Percentiles rank a stretch among this genome's conserved stretches.
phyloP scores from a whole-genome alignment of 495 filamentous ascomycete genomes.

The Podospora bellae-mahoneyi region DNA sequence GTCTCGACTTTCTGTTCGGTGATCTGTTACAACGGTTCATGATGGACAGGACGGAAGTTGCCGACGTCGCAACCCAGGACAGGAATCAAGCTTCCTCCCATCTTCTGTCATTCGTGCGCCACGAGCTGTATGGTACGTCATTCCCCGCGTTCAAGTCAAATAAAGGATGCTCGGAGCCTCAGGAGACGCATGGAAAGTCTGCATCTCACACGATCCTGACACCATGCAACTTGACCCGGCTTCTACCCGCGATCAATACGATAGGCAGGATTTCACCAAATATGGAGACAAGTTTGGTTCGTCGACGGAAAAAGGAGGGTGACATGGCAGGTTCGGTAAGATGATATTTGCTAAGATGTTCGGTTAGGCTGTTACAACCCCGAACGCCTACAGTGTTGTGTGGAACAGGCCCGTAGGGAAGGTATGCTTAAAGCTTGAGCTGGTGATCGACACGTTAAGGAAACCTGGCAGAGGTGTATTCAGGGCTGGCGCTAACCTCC shows the following conservation, averaged over 20 bases:
- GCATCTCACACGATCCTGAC: neutral
- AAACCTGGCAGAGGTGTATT: neutral
- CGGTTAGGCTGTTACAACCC: neutral
- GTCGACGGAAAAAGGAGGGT: neutral
- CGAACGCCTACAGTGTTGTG: neutral
- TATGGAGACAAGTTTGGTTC: neutral
- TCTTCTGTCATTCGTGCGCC: neutral
- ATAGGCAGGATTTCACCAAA: neutral
- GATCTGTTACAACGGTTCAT: neutral
- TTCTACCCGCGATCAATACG: neutral
- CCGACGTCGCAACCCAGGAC: neutral
- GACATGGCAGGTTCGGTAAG: constrained; percentile 1
- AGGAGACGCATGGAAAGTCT: neutral
- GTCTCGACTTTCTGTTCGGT: too few relatives aligned
- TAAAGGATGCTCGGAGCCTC: neutral
- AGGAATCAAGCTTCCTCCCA: neutral
- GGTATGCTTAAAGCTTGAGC: neutral
- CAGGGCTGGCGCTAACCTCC: neutral
- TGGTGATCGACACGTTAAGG: neutral
- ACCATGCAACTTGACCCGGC: neutral
- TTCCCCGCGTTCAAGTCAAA: neutral
- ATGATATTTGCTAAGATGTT: constrained; percentile 1
- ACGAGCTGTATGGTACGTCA: neutral
- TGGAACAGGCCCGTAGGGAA: neutral
- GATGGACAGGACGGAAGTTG: neutral